Conservation (phyloP, 1,284 basidiomycete species). For the Stereum hirsutum region DNA sequence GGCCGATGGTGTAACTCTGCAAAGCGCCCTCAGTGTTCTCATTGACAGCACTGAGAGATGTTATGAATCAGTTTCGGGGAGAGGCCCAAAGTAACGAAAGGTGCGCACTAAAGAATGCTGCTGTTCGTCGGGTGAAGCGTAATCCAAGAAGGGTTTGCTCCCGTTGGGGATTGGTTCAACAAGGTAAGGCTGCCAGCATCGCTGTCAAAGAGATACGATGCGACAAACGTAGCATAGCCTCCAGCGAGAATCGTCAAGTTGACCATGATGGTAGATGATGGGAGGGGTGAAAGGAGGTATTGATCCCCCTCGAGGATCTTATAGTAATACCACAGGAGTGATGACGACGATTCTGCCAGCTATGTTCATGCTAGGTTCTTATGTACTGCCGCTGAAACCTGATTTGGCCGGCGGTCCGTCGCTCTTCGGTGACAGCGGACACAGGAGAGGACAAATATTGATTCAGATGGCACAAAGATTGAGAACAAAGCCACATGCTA, state of each 20-base stretch:
- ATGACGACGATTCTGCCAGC: too few species aligned
- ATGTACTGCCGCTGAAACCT: too few species aligned
- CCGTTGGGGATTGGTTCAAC: conserved; percentile 37
- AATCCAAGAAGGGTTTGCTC: conserved; percentile 49
- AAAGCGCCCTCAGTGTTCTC: conserved; percentile 35
- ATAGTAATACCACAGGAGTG: too few species aligned
- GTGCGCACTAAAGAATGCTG: conserved; percentile 46
- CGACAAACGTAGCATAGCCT: conserved; percentile 49
- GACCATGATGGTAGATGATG: too few species aligned
- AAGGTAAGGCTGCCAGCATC: conserved; percentile 35
- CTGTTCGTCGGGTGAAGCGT: conserved; percentile 39
- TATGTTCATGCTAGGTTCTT: too few species aligned
- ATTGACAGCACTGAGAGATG: conserved; percentile 39
- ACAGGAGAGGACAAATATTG: too few species aligned
- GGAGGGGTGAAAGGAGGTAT: too few species aligned
- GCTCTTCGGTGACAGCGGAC: too few species aligned
- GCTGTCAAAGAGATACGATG: conserved; percentile 50
- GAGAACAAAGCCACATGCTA: too few species aligned
- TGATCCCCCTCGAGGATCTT: too few species aligned
- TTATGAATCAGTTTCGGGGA: background rate
- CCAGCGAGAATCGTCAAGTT: conserved; percentile 53
- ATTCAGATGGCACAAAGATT: too few species aligned
- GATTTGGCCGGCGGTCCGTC: too few species aligned
- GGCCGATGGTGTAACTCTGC: conserved; percentile 45
- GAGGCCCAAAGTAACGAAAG: conserved; percentile 8